Evolutionary conservation across 352 stramenopile species (phyloP).

Genomic region (Pelagophyceae sp.): DNA sequence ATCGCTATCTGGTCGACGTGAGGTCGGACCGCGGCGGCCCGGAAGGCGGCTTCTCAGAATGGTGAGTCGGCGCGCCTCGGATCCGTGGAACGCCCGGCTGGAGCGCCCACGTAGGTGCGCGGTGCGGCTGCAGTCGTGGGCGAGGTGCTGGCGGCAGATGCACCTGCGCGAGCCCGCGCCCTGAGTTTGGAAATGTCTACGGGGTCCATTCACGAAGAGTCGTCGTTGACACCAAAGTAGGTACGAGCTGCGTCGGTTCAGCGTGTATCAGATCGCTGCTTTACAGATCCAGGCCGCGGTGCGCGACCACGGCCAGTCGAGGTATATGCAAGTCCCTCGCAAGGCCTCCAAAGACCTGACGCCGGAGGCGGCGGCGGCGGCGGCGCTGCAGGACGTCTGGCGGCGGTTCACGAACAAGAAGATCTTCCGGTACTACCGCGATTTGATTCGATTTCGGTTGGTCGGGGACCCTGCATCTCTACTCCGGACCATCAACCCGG

Average conservation of each 20-base stretch:
- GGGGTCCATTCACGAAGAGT: too few relatives aligned
- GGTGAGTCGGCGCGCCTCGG: too few relatives aligned
- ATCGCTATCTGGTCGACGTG: neutral
- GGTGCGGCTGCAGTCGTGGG: neutral
- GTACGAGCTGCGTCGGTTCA: too few relatives aligned
- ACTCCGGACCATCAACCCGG: slow-evolving; percentile 67
- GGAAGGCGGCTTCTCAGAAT: neutral
- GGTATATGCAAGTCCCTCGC: neutral
- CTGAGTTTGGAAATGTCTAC: too few relatives aligned
- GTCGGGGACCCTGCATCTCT: slow-evolving; percentile 62
- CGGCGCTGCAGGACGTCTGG: slow-evolving; percentile 55
- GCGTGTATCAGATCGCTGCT: slow-evolving; percentile 69
- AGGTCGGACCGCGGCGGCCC: neutral
- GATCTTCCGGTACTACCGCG: slow-evolving; percentile 64
- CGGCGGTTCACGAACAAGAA: slow-evolving; percentile 58
- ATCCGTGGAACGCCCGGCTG: too few relatives aligned
- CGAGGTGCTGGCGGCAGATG: neutral
- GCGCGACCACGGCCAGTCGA: slow-evolving; percentile 41
- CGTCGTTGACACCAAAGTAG: too few relatives aligned
- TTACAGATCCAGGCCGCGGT: slow-evolving; percentile 65
- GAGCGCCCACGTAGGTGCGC: too few relatives aligned
- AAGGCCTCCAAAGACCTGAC: slow-evolving; percentile 26
- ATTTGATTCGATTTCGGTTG: slow-evolving; percentile 65
- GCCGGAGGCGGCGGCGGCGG: slow-evolving; percentile 41
- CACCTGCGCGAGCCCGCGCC: neutral